Evolutionary conservation across 805 yeast genomes (phyloP).

Genomic region (Myxozyma geophila): DNA sequence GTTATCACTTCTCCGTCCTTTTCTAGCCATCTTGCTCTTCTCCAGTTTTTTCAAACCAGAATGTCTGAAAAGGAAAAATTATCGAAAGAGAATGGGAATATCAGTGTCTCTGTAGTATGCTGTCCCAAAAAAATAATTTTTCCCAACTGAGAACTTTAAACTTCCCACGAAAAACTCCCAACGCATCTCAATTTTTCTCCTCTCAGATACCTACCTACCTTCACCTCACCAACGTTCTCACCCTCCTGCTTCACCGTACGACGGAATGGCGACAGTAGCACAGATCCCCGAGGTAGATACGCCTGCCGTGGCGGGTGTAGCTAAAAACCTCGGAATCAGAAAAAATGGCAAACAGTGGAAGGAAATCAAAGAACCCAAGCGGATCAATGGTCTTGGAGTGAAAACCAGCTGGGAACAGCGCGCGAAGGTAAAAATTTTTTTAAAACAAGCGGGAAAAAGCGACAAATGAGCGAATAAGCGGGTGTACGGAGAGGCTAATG

Average conservation of each 20-base stretch:
- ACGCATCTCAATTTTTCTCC: not conserved
- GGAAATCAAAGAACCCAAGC: slow-evolving; percentile 45
- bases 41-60: not conserved
- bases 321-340: slow-evolving; percentile 21
- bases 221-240: too few species aligned
- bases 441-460: not conserved
- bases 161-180: not conserved
- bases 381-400: slow-evolving; percentile 52
- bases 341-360: slow-evolving; percentile 45
- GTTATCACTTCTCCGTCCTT: slow-evolving; percentile 2
- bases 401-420: slow-evolving; percentile 66
- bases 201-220: too few species aligned
- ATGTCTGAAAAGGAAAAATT: too few species aligned
- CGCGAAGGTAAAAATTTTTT: slow-evolving; percentile 51
- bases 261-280: not conserved
- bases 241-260: too few species aligned
- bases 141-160: not conserved
- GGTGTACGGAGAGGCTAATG: too few species aligned
- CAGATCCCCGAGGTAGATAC: not conserved
- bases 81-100: too few species aligned
- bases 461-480: too few species aligned
- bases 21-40: slow-evolving; percentile 5
- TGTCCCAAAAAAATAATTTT: not conserved
- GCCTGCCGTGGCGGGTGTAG: not conserved
- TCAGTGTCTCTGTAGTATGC: too few species aligned